phyloP scores from a whole-genome alignment of 306 rosid genomes.

The Cucumis sativus region DNA sequence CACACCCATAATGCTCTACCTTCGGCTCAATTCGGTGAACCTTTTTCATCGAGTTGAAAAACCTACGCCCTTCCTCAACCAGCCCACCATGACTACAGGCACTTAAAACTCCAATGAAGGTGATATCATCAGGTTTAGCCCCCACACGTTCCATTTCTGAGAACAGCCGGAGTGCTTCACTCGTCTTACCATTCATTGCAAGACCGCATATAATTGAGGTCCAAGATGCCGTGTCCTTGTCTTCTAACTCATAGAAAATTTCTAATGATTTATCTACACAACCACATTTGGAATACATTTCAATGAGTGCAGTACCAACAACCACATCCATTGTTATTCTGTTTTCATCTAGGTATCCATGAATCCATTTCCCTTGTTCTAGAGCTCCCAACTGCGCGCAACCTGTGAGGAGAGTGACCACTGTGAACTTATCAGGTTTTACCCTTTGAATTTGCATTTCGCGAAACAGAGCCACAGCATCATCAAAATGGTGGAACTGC shows the following conservation, averaged over 20 bases:
- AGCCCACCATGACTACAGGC: slow-evolving; percentile 64
- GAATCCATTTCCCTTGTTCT: too few relatives aligned
- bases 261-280: slow-evolving; percentile 43
- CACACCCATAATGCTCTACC: slow-evolving; percentile 61
- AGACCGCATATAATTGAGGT: slow-evolving; percentile 64
- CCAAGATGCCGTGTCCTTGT: slow-evolving; percentile 55
- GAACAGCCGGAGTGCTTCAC: slow-evolving; percentile 46
- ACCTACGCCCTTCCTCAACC: slow-evolving; percentile 45
- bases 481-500: slow-evolving; percentile 45
- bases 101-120: slow-evolving; percentile 45
- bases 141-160: slow-evolving; percentile 43
- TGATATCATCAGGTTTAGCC: slow-evolving; percentile 48
- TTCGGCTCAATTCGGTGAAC: slow-evolving; percentile 38
- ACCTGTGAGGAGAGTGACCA: background rate
- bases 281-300: slow-evolving; percentile 73
- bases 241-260: slow-evolving; percentile 34
- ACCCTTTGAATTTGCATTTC: slow-evolving; percentile 47
- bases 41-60: slow-evolving; percentile 37
- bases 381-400: background rate
- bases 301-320: slow-evolving; percentile 61
- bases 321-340: slow-evolving; percentile 37
- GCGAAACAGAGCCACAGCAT: slow-evolving; percentile 39
- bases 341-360: slow-evolving; percentile 11
- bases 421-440: slow-evolving; percentile 43
- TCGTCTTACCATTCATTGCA: slow-evolving; percentile 57